Evolutionary conservation across 805 yeast species (phyloP).

Genomic region (Saccharomyces eubayanus): DNA sequence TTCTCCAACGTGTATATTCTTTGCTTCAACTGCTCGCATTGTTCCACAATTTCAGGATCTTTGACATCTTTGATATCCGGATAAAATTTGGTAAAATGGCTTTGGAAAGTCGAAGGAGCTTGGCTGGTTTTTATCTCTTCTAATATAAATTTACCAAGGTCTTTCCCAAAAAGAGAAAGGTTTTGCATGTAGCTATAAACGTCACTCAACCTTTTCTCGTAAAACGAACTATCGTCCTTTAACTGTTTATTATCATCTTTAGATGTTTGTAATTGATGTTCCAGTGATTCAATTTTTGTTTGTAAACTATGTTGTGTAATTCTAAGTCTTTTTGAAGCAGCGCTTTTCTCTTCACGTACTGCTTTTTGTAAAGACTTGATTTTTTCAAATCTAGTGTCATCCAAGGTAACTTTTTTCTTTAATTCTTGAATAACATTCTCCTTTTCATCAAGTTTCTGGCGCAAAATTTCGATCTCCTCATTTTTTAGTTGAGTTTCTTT

Average conservation of each 20-base stretch:
- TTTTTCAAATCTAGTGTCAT: background rate
- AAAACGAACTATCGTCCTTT: background rate
- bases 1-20: background rate
- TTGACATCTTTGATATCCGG: background rate
- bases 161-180: background rate
- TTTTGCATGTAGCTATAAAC: background rate
- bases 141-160: background rate
- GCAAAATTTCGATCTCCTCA: background rate
- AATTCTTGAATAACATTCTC: background rate
- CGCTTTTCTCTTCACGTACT: background rate
- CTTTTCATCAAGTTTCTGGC: background rate
- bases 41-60: background rate
- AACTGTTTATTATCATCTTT: background rate
- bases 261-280: background rate
- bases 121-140: background rate
- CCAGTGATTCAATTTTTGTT: background rate
- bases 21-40: background rate
- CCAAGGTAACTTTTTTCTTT: background rate
- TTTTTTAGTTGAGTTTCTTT: background rate
- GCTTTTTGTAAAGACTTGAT: background rate
- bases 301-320: background rate
- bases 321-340: background rate
- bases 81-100: background rate
- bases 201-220: background rate
- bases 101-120: background rate